These are phyloP conservation scores for Astragalus glycyphyllos DNA, from an alignment of 306 rosid species.

Conservation along the genomic window DNA sequence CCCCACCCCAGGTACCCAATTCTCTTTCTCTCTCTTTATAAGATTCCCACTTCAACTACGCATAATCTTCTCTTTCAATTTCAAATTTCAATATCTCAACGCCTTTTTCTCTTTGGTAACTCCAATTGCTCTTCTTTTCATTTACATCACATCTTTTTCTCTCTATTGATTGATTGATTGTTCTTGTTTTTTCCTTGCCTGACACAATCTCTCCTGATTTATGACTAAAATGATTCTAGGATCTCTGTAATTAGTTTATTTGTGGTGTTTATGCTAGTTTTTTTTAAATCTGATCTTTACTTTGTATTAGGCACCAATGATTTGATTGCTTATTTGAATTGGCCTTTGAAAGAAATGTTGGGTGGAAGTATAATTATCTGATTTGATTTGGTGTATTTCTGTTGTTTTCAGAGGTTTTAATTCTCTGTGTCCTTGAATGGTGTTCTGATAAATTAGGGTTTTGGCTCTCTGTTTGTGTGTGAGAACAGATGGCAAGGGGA, in stretches of 20 bases:
- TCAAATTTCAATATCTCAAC: background rate
- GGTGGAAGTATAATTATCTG: background rate
- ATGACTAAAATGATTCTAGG: slow-evolving; percentile 33
- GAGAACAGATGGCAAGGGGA: slow-evolving; percentile 89
- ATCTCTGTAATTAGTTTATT: slow-evolving; percentile 23
- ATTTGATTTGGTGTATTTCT: slow-evolving; percentile 14
- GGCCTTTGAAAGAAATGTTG: slow-evolving; percentile 3
- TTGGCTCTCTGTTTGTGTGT: slow-evolving; percentile 46
- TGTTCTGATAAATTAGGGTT: slow-evolving; percentile 37
- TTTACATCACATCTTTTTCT: background rate
- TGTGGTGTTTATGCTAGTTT: slow-evolving; percentile 21
- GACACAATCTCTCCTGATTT: slow-evolving; percentile 35
- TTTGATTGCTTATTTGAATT: slow-evolving; percentile 23
- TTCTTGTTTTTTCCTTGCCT: background rate
- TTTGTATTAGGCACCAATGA: slow-evolving; percentile 18
- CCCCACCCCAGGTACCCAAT: slow-evolving; percentile 52
- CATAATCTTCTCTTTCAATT: slow-evolving; percentile 31
- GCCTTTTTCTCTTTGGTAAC: background rate
- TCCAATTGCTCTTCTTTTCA: background rate
- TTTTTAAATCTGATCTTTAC: slow-evolving; percentile 53
- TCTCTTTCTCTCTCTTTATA: slow-evolving; percentile 22
- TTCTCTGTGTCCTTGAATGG: slow-evolving; percentile 31
- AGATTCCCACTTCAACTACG: slow-evolving; percentile 28
- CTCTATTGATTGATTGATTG: background rate
- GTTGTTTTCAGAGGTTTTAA: slow-evolving; percentile 9